Percentiles rank a stretch among this genome's conserved stretches.
These are phyloP conservation scores for Starmerella cellae DNA, from an alignment of 805 yeast species.

Conservation along the genomic window DNA sequence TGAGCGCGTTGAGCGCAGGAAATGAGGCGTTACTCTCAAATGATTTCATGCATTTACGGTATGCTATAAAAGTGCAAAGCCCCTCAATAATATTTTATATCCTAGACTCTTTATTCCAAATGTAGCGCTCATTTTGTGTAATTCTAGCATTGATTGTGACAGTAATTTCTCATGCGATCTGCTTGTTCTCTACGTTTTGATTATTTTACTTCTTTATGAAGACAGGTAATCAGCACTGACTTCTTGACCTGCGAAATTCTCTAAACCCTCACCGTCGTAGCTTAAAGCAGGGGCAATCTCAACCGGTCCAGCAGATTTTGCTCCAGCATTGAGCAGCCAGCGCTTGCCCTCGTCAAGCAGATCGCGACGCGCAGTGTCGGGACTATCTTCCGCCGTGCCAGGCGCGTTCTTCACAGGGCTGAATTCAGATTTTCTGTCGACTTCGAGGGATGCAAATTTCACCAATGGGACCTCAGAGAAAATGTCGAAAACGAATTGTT, in stretches of 20 bases:
- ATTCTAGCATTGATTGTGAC: too few species aligned
- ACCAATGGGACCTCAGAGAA: conserved; percentile 61
- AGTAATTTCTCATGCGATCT: too few species aligned
- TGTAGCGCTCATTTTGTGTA: too few species aligned
- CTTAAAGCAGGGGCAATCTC: conserved; percentile 70
- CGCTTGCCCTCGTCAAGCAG: conserved; percentile 52
- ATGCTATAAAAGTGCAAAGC: too few species aligned
- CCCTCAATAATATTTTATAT: too few species aligned
- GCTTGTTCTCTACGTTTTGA: too few species aligned
- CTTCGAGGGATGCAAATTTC: conserved; percentile 85
- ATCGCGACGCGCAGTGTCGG: conserved; percentile 62
- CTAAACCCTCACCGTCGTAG: conserved; percentile 62
- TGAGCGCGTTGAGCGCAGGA: too few species aligned
- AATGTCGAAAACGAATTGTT: conserved; percentile 93
- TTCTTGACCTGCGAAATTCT: conserved; percentile 37
- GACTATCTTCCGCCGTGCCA: conserved; percentile 71
- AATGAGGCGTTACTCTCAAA: too few species aligned
- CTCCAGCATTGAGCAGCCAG: conserved; percentile 71
- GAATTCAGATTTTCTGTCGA: conserved; percentile 70
- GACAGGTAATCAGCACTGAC: conserved; percentile 10
- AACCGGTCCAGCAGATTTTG: conserved; percentile 36
- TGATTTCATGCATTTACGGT: too few species aligned
- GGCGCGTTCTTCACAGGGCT: conserved; percentile 88
- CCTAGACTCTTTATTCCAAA: too few species aligned
- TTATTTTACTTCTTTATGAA: too few species aligned